These are phyloP conservation scores for Fusarium sororula DNA, from an alignment of 2,329 filamentous ascomycete species.

Conservation along the genomic window DNA sequence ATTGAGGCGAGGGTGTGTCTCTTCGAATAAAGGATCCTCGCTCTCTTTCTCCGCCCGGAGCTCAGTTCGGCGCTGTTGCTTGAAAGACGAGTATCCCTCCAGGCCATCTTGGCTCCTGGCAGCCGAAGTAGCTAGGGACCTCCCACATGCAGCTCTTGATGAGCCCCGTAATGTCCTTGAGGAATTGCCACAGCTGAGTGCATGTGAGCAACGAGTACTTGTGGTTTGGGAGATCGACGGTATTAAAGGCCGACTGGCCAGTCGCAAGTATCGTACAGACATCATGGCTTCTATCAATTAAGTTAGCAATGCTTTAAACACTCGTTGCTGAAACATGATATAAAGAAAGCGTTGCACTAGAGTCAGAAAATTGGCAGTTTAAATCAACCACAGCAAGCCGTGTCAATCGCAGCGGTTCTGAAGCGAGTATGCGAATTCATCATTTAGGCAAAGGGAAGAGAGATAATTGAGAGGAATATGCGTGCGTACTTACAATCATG, in stretches of 20 bases:
- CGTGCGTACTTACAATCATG: conserved; percentile 51
- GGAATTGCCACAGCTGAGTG: conserved; percentile 8
- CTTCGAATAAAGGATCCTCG: conserved; percentile 48
- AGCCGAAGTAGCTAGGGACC: conserved; percentile 37
- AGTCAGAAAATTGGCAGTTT: conserved; percentile 53
- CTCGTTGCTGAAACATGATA: conserved; percentile 2
- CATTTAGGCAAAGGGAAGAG: conserved; percentile 41
- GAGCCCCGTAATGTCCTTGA: conserved; percentile 15
- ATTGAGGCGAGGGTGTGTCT: conserved; percentile 50
- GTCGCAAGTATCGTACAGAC: conserved; percentile 49
- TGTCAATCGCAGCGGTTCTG: conserved; percentile 63
- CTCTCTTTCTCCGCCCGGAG: conserved; percentile 47
- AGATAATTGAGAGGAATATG: neutral
- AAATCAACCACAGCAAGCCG: conserved; percentile 56
- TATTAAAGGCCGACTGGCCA: conserved; percentile 46
- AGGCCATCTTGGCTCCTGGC: conserved; percentile 29
- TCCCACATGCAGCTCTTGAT: conserved; percentile 6
- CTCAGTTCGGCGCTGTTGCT: conserved; percentile 47
- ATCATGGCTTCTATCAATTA: conserved; percentile 48
- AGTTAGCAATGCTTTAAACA: conserved; percentile 29
- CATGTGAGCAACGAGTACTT: conserved; percentile 21
- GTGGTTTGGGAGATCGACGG: conserved; percentile 17
- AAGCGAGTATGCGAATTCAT: conserved; percentile 57
- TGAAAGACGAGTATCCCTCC: conserved; percentile 48
- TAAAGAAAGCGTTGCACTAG: conserved; percentile 19